Evolutionary conservation across 192 early-diverging fungal species (phyloP), one percentile per base, ranked within the genome.

Genomic region (Chytriomyces hyalinus): DNA sequence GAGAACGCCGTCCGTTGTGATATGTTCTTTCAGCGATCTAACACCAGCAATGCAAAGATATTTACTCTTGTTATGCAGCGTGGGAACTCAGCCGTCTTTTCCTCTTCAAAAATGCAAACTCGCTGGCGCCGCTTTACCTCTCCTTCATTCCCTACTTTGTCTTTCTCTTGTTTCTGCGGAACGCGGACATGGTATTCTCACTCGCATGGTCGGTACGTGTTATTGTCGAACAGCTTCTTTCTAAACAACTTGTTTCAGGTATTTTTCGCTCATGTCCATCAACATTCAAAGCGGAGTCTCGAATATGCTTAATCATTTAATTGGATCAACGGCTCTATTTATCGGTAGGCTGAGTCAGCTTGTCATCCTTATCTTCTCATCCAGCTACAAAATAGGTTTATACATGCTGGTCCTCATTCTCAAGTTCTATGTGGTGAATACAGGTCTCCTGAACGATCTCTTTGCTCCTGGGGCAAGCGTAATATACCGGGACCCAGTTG

Each of bases 131-230:
- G 1, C 47, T 86, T 8, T 85, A 83, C 59, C 75, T 86, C 3
- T 76, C 80, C 6, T 84, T 84, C 61, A 65, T 86, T 49, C 85
- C 85, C 24, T 86, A 75, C 64, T 60, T 15, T 66, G 44, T 71
- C 24, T 84, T 78, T 61, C 76, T 79, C 24, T 22, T 81, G 63
- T 44, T 84, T n/a, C 73, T 80, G 9, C 65, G 82, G n/a, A 78
- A 84, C 13, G 74, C 81, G 13, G 82, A 84, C 75, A 71, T 84
- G 6, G 26, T 84, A n/a, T 81, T 82, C 53, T 43, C 69, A 8
- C 67, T 70, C 3, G 69, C 84, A 9, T 84, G 83, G 83, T 84
- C 84, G 50, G 64, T 81, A 17, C 13, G 3, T 43, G 26, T 15
- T 28, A 2, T 3, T 20, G n/a, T 6, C 17, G 3, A 46, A 47